Base-by-base conservation (phyloP, 2,329 filamentous ascomycete species). In the Alternaria arbusti region DNA sequence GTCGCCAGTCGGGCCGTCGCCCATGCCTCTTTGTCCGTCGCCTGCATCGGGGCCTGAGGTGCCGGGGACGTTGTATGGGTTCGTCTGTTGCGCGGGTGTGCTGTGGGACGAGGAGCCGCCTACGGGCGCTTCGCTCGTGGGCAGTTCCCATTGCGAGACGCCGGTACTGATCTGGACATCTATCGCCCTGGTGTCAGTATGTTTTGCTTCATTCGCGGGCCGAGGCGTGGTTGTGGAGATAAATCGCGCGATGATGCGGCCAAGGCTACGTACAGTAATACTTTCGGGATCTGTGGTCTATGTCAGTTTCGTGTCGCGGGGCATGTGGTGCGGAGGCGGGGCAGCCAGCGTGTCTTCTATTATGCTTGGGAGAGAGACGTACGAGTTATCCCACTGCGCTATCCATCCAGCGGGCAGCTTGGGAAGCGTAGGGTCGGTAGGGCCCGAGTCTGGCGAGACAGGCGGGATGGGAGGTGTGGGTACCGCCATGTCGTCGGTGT, bases 61-160 rank as follows among this genome's bases (percentile, higher is more conserved):
- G 54, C 71, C 8, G 83, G 78, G 79, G 57, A 69, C 81, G 62
- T 88, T 87, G 78, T 90, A 91, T 6, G 89, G 89, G 71, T 91
- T 89, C 20, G 90, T 87, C 64, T 77, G 72, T 46, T 78, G 74
- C 26, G 75, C 76, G 26, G 80, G 74, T 65, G 81, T 70, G 78
- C 81, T 57, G 78, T 82, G 61, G 84, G 85, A 65, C 82, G 86
- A 49, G 87, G 89, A 40, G 87, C 89, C 74, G 83, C 74, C 88
- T 65, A 88, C 87, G 22, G 86, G 88, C 8, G 87, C 89, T 54
- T 89, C 85, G 62, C 88, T 84, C 13, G 88, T 91, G 30, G 90
- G 90, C 30, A 86, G 85, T n/a, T 92, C 90, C 90, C 90, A 92
- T 79, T 92, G 90, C 66, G 90, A 91, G 40, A 87, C 84, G 51